These are phyloP conservation scores for Acanthamoeba divionensis DNA, from an alignment of 208 protist species.

Conservation along the genomic window DNA sequence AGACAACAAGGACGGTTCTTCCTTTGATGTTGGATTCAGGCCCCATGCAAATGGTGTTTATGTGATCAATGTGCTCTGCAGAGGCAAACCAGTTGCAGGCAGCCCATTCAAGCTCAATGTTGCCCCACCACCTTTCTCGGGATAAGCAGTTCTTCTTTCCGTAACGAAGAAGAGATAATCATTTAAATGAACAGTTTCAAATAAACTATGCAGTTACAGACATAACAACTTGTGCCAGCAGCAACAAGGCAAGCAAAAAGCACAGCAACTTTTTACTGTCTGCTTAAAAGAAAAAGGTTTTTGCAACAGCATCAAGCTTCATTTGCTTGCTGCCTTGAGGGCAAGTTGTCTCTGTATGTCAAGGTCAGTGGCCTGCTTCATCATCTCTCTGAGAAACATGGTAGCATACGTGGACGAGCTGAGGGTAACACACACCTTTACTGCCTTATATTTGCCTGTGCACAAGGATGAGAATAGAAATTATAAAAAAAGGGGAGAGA, in stretches of 20 bases:
- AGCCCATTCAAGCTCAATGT: constrained; percentile 38
- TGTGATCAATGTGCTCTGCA: not conserved
- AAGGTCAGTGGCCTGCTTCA: not conserved
- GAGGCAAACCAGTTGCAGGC: not conserved
- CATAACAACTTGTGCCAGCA: too few species aligned
- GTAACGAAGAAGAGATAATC: too few species aligned
- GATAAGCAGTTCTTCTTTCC: too few species aligned
- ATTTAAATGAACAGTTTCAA: too few species aligned
- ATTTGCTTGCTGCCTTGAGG: too few species aligned
- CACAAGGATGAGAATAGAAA: not conserved
- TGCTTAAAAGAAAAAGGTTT: too few species aligned
- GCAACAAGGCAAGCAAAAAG: too few species aligned
- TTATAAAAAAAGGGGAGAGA: not conserved
- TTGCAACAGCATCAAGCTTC: too few species aligned
- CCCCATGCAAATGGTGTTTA: not conserved
- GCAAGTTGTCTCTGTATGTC: not conserved
- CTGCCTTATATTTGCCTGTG: not conserved
- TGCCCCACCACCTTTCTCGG: constrained; percentile 32
- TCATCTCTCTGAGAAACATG: not conserved
- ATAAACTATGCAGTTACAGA: too few species aligned
- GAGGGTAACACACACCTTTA: not conserved
- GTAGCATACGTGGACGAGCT: not conserved
- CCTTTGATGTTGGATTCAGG: constrained; percentile 1
- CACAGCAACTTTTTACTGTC: too few species aligned
- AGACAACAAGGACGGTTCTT: not conserved